These are phyloP conservation scores for Sarocladiaceae sp. DNA, from an alignment of 2,329 filamentous ascomycete species.

Conservation along the genomic window DNA sequence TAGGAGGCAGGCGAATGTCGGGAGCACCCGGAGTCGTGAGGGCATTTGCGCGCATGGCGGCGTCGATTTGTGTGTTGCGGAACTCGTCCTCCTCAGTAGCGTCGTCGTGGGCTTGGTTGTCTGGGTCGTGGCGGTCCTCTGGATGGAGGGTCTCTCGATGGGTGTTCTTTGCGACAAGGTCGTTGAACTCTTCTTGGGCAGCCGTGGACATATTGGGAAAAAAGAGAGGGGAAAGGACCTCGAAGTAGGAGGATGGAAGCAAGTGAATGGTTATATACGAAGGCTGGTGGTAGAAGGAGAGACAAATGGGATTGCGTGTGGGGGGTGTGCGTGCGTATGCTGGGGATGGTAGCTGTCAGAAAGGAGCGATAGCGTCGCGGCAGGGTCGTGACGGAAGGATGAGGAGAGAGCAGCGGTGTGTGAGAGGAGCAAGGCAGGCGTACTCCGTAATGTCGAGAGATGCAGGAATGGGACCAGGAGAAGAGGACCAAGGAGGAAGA, in stretches of 20 bases:
- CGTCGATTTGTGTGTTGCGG: conserved; percentile 51
- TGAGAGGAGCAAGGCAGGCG: background rate
- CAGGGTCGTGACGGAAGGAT: background rate
- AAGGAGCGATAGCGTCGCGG: background rate
- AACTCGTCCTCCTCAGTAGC: conserved; percentile 50
- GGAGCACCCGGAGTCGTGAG: conserved; percentile 32
- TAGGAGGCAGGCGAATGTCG: conserved; percentile 54
- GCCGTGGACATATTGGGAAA: conserved; percentile 44
- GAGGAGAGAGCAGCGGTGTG: conserved; percentile 4
- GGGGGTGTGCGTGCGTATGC: background rate
- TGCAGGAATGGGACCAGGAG: background rate
- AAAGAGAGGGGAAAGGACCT: background rate
- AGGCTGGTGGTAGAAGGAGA: no score
- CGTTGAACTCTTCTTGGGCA: conserved; percentile 62
- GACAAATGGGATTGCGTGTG: background rate
- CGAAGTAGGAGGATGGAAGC: background rate
- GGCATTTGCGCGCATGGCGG: conserved; percentile 59
- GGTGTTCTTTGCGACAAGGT: conserved; percentile 52
- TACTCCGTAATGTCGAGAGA: background rate
- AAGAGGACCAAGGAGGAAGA: background rate
- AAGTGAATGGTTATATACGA: conserved; percentile 2
- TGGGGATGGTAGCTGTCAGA: background rate
- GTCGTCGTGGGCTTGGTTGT: conserved; percentile 43
- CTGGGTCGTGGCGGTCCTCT: conserved; percentile 49
- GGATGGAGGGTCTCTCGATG: conserved; percentile 42